Evolutionary conservation across 176 grass and related monocot genomes (phyloP), one percentile per base, ranked within the genome.

Genomic region (Rhipidocladum racemiflorum): DNA sequence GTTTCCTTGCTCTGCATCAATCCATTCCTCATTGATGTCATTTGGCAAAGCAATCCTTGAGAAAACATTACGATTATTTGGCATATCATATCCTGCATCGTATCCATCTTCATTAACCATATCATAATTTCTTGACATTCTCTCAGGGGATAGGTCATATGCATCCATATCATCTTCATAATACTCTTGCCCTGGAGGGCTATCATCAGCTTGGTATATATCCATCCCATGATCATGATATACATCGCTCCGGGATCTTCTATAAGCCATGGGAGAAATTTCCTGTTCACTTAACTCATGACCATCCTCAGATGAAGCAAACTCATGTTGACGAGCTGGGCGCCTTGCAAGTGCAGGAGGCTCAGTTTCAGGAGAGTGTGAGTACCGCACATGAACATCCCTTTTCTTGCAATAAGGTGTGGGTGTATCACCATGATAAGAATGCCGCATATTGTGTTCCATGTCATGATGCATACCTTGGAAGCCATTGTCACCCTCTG

Each of bases 21-120:
- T 55, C 88, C 73, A 87, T 61, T 74, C 82, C 30, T 64, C 72
- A 56, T 85, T 25, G 35, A 18, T 60, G 61, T 57, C 81, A 84
- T 65, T 20, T 81, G 79, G 80, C 61, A 86, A 90, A 51, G 16
- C 62, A 74, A 91, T 90, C 81, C 84, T 88, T 89, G 88, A 90
- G 86, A 85, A 92, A 83, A 76, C 90, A 90, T 84, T 79, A n/a
- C 12, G 55, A 86, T 83, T 74, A 50, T 18, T 50, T 43, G 42
- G 60, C 57, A 61, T 24, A 79, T 61, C 59, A 88, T 77, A 70
- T 86, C 81, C 66, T 82, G 74, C 46, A 46, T 89, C 73, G 82
- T 75, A 74, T 75, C 63, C 85, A 79, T 78, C 80, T 66, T 63
- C 81, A 84, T 79, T 65, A 82, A 76, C 23, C 17, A 87, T 71